These are phyloP conservation scores for Saccharomyces hybrid DNA, from an alignment of 1,139 yeast genomes.

Conservation along the genomic window DNA sequence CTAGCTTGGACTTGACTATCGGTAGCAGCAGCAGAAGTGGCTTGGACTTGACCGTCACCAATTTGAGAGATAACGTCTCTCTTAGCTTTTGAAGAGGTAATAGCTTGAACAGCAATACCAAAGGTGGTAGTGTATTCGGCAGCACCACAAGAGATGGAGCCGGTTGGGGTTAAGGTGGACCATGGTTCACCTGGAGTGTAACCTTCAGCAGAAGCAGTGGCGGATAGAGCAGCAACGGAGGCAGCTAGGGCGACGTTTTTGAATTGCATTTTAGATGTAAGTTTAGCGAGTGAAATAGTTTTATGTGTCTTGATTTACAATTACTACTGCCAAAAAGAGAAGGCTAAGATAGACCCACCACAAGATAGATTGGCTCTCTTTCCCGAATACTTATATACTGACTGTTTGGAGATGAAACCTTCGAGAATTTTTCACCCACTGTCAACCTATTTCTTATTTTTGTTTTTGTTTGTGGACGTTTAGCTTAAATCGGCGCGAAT, in stretches of 20 bases:
- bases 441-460: background rate
- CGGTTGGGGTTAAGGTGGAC: constrained; percentile 35
- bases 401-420: background rate
- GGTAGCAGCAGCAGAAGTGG: constrained; percentile 36
- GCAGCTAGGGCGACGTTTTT: constrained; percentile 22
- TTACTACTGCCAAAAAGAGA: background rate
- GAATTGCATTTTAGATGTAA: constrained; percentile 24
- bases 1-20: constrained; percentile 53
- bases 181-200: constrained; percentile 31
- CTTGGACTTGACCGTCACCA: constrained; percentile 15
- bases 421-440: constrained; percentile 1
- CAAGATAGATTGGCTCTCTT: background rate
- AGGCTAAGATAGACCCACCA: background rate
- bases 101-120: constrained; percentile 37
- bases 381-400: background rate
- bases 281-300: constrained; percentile 1
- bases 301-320: background rate
- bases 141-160: constrained; percentile 33
- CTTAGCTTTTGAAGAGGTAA: constrained; percentile 15
- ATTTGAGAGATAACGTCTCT: constrained; percentile 19
- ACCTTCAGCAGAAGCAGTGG: constrained; percentile 28
- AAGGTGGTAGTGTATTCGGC: constrained; percentile 42
- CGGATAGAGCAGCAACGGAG: constrained; percentile 26
- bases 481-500: background rate
- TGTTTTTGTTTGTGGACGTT: background rate